Percentiles rank a stretch among this genome's conserved stretches.
These are phyloP conservation scores for Apiotrichum sp. DNA, from an alignment of 1,284 basidiomycete species.

Conservation along the genomic window DNA sequence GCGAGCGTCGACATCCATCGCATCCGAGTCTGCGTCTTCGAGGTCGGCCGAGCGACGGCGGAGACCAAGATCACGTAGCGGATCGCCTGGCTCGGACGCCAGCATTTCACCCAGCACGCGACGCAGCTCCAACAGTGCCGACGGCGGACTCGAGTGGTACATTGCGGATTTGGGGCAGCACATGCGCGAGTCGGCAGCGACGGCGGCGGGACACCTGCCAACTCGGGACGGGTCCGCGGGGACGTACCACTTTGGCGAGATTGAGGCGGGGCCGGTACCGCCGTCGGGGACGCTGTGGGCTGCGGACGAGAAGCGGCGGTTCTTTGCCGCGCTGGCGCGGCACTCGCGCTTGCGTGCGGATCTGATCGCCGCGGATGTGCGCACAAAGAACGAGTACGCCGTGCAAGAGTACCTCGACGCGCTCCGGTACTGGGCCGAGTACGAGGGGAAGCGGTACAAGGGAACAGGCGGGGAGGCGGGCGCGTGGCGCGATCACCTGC, in stretches of 20 bases:
- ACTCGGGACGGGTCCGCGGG: background rate
- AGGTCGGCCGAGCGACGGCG: too few species aligned
- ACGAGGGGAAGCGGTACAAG: slow-evolving; percentile 10
- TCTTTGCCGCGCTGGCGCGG: slow-evolving; percentile 61
- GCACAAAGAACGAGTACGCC: slow-evolving; percentile 57
- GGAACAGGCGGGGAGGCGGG: slow-evolving; percentile 36
- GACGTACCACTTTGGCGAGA: too few species aligned
- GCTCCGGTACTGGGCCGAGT: slow-evolving; percentile 41
- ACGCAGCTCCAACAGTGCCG: too few species aligned
- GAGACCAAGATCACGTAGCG: background rate
- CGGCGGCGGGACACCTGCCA: too few species aligned
- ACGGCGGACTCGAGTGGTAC: slow-evolving; percentile 13
- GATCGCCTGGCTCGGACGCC: too few species aligned
- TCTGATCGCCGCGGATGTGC: slow-evolving; percentile 59
- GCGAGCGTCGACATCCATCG: background rate
- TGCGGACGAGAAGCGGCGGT: slow-evolving; percentile 57
- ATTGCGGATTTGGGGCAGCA: slow-evolving; percentile 6
- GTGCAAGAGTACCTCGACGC: slow-evolving; percentile 60
- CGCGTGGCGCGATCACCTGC: slow-evolving; percentile 14
- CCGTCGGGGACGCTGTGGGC: slow-evolving; percentile 54
- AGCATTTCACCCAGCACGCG: too few species aligned
- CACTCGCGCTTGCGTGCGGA: slow-evolving; percentile 66
- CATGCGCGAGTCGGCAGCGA: background rate
- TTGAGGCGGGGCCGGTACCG: too few species aligned
- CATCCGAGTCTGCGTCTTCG: too few species aligned